These are phyloP conservation scores for Tetracladium setigerum DNA, from an alignment of 495 filamentous ascomycete genomes.

Conservation along the genomic window DNA sequence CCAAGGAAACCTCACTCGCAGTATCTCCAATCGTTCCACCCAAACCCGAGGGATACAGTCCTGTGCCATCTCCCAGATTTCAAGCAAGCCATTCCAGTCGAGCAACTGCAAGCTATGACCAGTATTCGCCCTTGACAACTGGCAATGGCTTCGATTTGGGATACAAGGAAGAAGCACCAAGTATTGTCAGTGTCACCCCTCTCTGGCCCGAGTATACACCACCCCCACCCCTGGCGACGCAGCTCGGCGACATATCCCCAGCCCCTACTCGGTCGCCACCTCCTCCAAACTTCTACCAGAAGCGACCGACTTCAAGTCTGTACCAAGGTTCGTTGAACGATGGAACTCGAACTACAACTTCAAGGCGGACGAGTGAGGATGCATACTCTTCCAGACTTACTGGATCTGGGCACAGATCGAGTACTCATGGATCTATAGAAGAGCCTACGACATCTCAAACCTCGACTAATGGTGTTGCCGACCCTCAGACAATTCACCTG, in stretches of 20 bases:
- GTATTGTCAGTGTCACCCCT: slow-evolving; percentile 19
- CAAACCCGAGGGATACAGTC: slow-evolving; percentile 18
- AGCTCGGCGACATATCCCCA: slow-evolving; percentile 8
- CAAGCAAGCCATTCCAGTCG: neutral
- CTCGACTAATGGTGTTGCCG: neutral
- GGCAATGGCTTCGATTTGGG: slow-evolving; percentile 6
- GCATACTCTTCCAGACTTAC: slow-evolving; percentile 14
- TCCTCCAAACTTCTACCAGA: slow-evolving; percentile 30
- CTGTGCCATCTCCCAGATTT: slow-evolving; percentile 12
- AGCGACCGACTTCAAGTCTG: slow-evolving; percentile 29
- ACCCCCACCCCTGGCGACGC: slow-evolving; percentile 24
- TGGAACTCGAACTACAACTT: slow-evolving; percentile 7
- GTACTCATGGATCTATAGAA: slow-evolving; percentile 17
- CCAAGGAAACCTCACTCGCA: neutral
- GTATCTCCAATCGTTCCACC: slow-evolving; percentile 8
- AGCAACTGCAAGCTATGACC: slow-evolving; percentile 4
- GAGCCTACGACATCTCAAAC: slow-evolving; percentile 7
- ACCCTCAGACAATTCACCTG: neutral
- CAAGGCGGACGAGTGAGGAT: slow-evolving; percentile 18
- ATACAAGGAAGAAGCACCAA: neutral
- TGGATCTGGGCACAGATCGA: slow-evolving; percentile 16
- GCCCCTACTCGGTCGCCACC: slow-evolving; percentile 19
- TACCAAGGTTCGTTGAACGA: slow-evolving; percentile 18
- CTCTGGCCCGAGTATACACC: slow-evolving; percentile 25
- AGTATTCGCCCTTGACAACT: slow-evolving; percentile 11